phyloP scores from a whole-genome alignment of 306 rosid species.

The Cyamopsis tetragonoloba region DNA sequence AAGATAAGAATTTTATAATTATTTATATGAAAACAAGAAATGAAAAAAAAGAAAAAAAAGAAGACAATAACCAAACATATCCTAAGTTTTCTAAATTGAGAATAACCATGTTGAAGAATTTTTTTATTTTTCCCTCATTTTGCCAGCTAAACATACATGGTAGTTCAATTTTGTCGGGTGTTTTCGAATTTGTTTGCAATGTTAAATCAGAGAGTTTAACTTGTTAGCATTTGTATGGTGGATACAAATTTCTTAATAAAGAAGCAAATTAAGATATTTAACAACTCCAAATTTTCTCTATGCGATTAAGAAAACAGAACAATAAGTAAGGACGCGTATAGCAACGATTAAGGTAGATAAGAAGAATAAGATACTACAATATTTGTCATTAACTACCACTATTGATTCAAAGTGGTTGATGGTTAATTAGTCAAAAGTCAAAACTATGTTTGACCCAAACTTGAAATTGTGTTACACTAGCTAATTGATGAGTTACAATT shows the following conservation, averaged over 20 bases:
- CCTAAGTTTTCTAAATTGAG: not conserved
- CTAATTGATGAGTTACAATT: not conserved
- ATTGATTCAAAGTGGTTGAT: constrained; percentile 10
- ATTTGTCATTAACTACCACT: not conserved
- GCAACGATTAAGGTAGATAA: not conserved
- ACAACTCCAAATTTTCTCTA: not conserved
- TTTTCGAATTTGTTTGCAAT: not conserved
- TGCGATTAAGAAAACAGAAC: not conserved
- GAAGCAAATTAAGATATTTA: not conserved
- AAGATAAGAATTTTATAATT: too few relatives aligned
- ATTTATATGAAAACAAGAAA: too few relatives aligned
- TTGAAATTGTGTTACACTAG: not conserved
- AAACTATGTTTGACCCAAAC: not conserved
- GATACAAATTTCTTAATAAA: not conserved
- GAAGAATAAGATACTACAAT: not conserved
- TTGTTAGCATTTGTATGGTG: not conserved
- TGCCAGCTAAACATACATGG: not conserved
- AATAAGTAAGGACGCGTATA: not conserved
- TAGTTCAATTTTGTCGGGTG: not conserved
- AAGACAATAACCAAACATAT: not conserved
- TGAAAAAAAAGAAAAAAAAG: too few relatives aligned
- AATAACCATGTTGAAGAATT: too few relatives aligned
- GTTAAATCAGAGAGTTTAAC: not conserved
- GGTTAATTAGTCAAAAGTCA: constrained; percentile 12
- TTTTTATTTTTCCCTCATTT: not conserved